Evolutionary conservation across 768 basidiomycete species (phyloP).

Genomic region (Mycena capillaripes): DNA sequence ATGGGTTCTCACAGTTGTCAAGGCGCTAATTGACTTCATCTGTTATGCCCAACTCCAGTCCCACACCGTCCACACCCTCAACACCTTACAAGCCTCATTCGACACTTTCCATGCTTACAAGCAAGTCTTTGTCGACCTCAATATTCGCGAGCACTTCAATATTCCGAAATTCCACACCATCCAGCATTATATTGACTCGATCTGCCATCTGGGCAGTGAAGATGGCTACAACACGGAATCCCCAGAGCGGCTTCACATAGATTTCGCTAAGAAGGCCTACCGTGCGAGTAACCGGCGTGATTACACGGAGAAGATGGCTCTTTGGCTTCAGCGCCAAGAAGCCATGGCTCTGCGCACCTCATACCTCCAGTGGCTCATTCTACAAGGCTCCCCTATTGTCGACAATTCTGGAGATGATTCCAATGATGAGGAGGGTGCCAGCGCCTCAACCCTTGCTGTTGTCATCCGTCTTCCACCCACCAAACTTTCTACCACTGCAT

Average conservation of each 20-base stretch:
- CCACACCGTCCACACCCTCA: not conserved
- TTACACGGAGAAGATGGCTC: slow-evolving; percentile 28
- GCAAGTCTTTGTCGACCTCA: not conserved
- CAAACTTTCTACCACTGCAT: not conserved
- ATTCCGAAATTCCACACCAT: not conserved
- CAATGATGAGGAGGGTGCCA: not conserved
- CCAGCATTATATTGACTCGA: not conserved
- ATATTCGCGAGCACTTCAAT: not conserved
- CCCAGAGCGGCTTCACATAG: not conserved
- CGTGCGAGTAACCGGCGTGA: slow-evolving; percentile 24
- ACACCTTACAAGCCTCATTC: not conserved
- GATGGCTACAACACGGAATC: slow-evolving; percentile 1
- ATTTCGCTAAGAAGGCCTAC: slow-evolving; percentile 12
- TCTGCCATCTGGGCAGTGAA: not conserved
- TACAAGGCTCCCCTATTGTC: not conserved
- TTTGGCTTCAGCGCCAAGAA: slow-evolving; percentile 32
- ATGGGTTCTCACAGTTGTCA: not conserved
- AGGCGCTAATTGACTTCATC: not conserved
- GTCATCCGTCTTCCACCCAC: not conserved
- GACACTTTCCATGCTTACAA: not conserved
- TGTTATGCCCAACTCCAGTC: slow-evolving; percentile 9
- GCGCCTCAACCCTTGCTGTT: not conserved
- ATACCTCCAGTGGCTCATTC: not conserved
- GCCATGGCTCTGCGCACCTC: not conserved
- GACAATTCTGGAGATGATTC: not conserved